Percentiles rank a stretch among this genome's conserved stretches.
Conservation (phyloP, 2,329 filamentous ascomycete species). For the Alternaria novae-zelandiae region DNA sequence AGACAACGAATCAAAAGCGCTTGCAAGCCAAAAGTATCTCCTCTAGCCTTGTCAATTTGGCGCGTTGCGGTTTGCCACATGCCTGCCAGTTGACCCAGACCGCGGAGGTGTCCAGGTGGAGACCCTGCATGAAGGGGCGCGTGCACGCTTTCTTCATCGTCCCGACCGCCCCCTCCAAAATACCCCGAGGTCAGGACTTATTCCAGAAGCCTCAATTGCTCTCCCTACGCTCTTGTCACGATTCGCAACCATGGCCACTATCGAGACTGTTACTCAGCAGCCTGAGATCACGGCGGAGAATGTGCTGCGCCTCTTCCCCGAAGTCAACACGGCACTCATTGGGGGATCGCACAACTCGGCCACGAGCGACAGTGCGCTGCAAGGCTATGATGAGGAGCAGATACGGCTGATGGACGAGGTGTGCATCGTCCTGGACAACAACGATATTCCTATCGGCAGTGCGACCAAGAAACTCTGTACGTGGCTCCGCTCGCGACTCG, state of each 20-base stretch:
- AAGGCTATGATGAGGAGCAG: slow-evolving; percentile 96
- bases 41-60: background rate
- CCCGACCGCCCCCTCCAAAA: slow-evolving; percentile 6
- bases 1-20: slow-evolving; percentile 2
- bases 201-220: slow-evolving; percentile 6
- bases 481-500: slow-evolving; percentile 43
- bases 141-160: slow-evolving; percentile 1
- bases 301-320: slow-evolving; percentile 87
- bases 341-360: slow-evolving; percentile 66
- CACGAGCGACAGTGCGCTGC: slow-evolving; percentile 70
- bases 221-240: background rate
- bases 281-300: slow-evolving; percentile 81
- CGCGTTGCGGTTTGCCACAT: background rate
- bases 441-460: slow-evolving; percentile 91
- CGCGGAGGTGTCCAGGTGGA: slow-evolving; percentile 1
- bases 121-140: slow-evolving; percentile 7
- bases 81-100: background rate
- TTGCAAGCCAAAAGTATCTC: background rate
- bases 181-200: background rate
- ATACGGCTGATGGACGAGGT: slow-evolving; percentile 98
- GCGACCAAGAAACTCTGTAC: slow-evolving; percentile 97
- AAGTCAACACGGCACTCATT: slow-evolving; percentile 70
- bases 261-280: slow-evolving; percentile 43
- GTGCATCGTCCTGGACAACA: slow-evolving; percentile 93
- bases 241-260: slow-evolving; percentile 42